Base-by-base conservation (phyloP, 805 yeast species). In the Candida koratica region DNA sequence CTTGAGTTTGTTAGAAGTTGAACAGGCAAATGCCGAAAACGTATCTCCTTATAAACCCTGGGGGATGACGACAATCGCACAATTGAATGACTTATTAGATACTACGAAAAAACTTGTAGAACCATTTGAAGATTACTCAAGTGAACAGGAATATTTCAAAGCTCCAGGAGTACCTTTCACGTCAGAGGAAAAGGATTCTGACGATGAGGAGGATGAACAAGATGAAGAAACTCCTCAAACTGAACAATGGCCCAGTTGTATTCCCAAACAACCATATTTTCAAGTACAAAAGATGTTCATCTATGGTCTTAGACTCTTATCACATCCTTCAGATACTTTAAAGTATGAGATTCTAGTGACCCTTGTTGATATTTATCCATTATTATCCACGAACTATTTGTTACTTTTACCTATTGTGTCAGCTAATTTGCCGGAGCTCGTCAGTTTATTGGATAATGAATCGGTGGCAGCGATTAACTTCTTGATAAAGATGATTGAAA, bases 291-390 rank as follows among this genome's bases (percentile, higher is more conserved):
- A 75, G 37, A 77, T 90, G 3, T 65, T 78, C 36, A 71, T 67
- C 5, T 85, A 87, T 52, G 81, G 90, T 5, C 83, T 84, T 36
- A 63, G 85, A 39, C 66, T 75, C 22, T 58, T 86, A 24, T 77
- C 85, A 2, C 93, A 84, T 47, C 73, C 75, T 1, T 81, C 94
- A 0, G 55, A 69, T 2, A 58, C 68, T 3, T 55, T 90, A 19
- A 71, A 75, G 28, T 52, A 72, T 3, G 80, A 77, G 41, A 69
- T 87, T 5, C 53, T 89, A 36, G 63, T 58, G 20, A 67, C 84
- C 0, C 38, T 67, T 16, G 47, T 36, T 7, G 42, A 46, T 10
- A 47, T 58, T 7, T 64, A 63, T 43, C 61, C 64, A 9, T 32
- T 65, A 13, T 48, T 67, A 39, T 32, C 57, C 25, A 48, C 62